Conservation (phyloP, 225 moss, liverwort and hornwort species). For the Lunularia cruciata region DNA sequence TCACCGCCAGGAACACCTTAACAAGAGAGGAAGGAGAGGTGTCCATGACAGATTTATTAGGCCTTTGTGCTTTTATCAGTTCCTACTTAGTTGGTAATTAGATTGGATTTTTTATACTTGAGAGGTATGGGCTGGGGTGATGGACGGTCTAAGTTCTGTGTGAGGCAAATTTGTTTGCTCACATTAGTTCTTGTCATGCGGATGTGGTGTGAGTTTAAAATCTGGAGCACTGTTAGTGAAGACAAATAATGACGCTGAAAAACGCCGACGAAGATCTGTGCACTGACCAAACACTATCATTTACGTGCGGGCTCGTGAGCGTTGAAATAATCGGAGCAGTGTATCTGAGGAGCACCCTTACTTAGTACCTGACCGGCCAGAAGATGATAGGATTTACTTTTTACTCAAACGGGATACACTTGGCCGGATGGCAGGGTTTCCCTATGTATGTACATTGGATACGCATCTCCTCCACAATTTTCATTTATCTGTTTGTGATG, state of each 20-base stretch:
- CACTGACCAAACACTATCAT: not conserved
- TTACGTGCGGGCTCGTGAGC: not conserved
- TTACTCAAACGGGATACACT: conserved; percentile 6
- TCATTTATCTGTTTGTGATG: not conserved
- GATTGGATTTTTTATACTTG: not conserved
- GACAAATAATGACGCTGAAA: not conserved
- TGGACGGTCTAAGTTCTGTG: not conserved
- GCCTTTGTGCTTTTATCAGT: conserved; percentile 17
- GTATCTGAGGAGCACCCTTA: conserved; percentile 7
- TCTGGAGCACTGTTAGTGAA: not conserved
- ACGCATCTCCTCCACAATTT: conserved; percentile 8
- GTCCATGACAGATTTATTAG: not conserved
- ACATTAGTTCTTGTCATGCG: conserved; percentile 2
- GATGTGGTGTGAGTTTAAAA: not conserved
- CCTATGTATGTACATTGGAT: conserved; percentile 15
- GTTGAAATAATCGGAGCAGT: not conserved
- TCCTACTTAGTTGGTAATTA: not conserved
- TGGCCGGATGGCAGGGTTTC: conserved; percentile 5
- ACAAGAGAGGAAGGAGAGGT: not conserved
- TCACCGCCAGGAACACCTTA: not conserved
- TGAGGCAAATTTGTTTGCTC: not conserved
- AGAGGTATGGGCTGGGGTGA: conserved; percentile 3
- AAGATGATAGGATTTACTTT: not conserved
- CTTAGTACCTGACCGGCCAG: conserved; percentile 2
- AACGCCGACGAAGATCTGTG: not conserved